phyloP scores from a whole-genome alignment of 2,329 filamentous ascomycete species.

The Fusarium sp. region DNA sequence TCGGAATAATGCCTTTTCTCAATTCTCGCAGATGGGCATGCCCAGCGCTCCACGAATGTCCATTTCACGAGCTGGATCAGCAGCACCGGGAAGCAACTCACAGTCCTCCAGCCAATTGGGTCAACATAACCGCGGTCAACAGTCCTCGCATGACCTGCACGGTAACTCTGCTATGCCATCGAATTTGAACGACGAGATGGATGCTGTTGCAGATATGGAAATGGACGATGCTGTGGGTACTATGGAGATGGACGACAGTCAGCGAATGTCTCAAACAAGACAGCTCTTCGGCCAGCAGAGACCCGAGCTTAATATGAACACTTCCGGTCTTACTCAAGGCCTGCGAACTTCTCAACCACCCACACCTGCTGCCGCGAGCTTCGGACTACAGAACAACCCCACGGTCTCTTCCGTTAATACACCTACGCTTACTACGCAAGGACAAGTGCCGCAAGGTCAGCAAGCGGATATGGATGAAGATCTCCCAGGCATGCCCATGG shows the following conservation, averaged over 20 bases:
- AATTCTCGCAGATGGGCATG: constrained; percentile 55
- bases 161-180: constrained; percentile 59
- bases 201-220: constrained; percentile 93
- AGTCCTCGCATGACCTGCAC: constrained; percentile 50
- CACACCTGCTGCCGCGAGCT: constrained; percentile 82
- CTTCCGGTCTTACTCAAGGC: constrained; percentile 80
- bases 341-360: constrained; percentile 87
- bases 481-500: constrained; percentile 71
- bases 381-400: constrained; percentile 89
- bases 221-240: constrained; percentile 85
- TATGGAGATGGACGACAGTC: constrained; percentile 72
- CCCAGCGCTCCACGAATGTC: constrained; percentile 51
- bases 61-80: constrained; percentile 50
- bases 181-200: constrained; percentile 73
- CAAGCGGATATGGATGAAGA: constrained; percentile 80
- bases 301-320: constrained; percentile 84
- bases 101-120: constrained; percentile 51
- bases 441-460: constrained; percentile 71
- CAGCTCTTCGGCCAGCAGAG: constrained; percentile 74
- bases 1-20: constrained; percentile 57
- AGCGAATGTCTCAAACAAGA: constrained; percentile 76
- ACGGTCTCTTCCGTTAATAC: constrained; percentile 98
- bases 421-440: constrained; percentile 84
- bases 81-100: constrained; percentile 48
- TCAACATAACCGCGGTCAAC: constrained; percentile 52